Conservation (phyloP, 352 stramenopile species). For the Pythium monospermum region DNA sequence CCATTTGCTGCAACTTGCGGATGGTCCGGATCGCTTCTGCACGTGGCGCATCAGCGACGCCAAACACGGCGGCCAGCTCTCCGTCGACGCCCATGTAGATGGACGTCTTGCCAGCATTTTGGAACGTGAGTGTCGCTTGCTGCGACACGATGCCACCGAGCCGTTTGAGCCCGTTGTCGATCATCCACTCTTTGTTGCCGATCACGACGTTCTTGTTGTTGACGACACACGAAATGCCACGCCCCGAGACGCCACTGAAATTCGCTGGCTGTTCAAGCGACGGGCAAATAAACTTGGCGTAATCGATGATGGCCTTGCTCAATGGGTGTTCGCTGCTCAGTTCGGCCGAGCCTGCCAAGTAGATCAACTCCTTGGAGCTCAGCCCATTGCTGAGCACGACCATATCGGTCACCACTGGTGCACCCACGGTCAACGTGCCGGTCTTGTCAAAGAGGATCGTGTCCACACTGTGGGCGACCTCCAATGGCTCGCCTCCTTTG, state of each 20-base stretch:
- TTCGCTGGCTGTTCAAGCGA: slow-evolving; percentile 64
- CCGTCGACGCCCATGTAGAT: slow-evolving; percentile 92
- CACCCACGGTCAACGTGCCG: slow-evolving; percentile 94
- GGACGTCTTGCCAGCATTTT: slow-evolving; percentile 92
- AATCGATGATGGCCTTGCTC: slow-evolving; percentile 91
- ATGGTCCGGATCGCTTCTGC: slow-evolving; percentile 89
- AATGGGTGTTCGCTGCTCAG: slow-evolving; percentile 93
- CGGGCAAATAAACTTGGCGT: slow-evolving; percentile 81
- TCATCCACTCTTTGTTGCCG: slow-evolving; percentile 91
- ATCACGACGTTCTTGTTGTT: slow-evolving; percentile 80
- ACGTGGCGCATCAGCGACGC: slow-evolving; percentile 84
- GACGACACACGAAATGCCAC: slow-evolving; percentile 78
- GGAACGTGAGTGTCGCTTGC: slow-evolving; percentile 72
- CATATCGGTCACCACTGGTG: slow-evolving; percentile 85
- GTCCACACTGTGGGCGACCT: slow-evolving; percentile 90
- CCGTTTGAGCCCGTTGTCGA: slow-evolving; percentile 67
- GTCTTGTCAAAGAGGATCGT: slow-evolving; percentile 99
- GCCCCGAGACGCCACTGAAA: slow-evolving; percentile 86
- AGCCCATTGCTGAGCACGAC: slow-evolving; percentile 73
- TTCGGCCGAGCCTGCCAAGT: slow-evolving; percentile 90
- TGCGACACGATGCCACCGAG: slow-evolving; percentile 66
- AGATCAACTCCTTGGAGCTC: slow-evolving; percentile 81
- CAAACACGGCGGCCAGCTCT: slow-evolving; percentile 74
- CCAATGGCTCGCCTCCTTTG: slow-evolving; percentile 94
- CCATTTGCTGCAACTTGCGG: slow-evolving; percentile 87